These are phyloP conservation scores for Austroboletus novae-zelandiae DNA, from an alignment of 1,284 basidiomycete genomes.

Conservation along the genomic window DNA sequence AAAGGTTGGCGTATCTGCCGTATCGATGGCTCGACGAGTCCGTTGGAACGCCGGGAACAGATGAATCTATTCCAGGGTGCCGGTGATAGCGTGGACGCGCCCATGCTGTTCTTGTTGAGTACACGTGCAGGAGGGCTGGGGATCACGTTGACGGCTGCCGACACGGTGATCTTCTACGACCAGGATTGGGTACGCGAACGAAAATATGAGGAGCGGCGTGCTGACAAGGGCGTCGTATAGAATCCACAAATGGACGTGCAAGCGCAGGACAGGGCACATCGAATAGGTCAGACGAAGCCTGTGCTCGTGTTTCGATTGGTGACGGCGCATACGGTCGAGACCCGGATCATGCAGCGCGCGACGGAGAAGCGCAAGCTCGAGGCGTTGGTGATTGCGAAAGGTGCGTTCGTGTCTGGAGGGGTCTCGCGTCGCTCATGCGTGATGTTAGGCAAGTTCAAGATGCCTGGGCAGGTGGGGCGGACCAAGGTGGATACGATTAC, in stretches of 20 bases:
- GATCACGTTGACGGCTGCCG: constrained; percentile 90
- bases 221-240: constrained; percentile 39
- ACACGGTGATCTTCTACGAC: constrained; percentile 94
- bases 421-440: neutral
- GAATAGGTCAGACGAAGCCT: constrained; percentile 90
- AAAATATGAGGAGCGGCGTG: neutral
- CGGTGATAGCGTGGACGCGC: constrained; percentile 63
- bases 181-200: constrained; percentile 76
- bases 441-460: constrained; percentile 72
- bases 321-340: constrained; percentile 86
- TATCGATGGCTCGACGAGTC: constrained; percentile 84
- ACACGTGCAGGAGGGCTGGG: constrained; percentile 92
- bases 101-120: constrained; percentile 84
- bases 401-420: constrained; percentile 33
- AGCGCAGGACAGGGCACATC: constrained; percentile 93
- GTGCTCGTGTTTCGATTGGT: constrained; percentile 89
- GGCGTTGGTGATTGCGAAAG: constrained; percentile 92
- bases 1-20: constrained; percentile 84
- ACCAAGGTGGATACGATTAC: constrained; percentile 63
- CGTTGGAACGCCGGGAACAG: constrained; percentile 77
- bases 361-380: constrained; percentile 89
- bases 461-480: constrained; percentile 47
- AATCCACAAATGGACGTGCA: constrained; percentile 97
- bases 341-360: constrained; percentile 87
- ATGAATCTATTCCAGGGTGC: constrained; percentile 85